Percentiles rank a stretch among this genome's conserved stretches.
phyloP scores from a whole-genome alignment of 345 rosid species.

The Orychophragmus violaceus region DNA sequence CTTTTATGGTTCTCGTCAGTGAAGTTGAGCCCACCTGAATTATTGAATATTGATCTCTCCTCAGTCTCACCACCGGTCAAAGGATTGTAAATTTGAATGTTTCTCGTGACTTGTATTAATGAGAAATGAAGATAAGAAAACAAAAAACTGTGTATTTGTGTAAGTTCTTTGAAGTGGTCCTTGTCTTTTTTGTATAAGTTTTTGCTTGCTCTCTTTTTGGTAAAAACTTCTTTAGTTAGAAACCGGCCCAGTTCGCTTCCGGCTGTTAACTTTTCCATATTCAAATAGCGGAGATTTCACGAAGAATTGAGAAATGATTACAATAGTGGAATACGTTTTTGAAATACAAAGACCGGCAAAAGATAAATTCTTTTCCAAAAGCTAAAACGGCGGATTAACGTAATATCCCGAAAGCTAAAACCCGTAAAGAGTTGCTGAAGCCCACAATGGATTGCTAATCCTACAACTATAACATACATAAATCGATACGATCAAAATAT shows the following conservation, averaged over 20 bases:
- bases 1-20: background rate
- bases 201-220: background rate
- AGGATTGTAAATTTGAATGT: background rate
- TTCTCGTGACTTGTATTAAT: conserved; percentile 1
- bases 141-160: background rate
- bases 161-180: background rate
- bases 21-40: background rate
- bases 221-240: background rate
- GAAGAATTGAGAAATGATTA: background rate
- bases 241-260: too few relatives aligned
- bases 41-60: background rate
- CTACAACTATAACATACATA: too few relatives aligned
- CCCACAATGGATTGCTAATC: too few relatives aligned
- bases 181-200: background rate
- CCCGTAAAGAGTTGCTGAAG: too few relatives aligned
- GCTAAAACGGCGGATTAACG: too few relatives aligned
- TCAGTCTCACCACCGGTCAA: background rate
- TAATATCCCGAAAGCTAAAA: too few relatives aligned
- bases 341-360: too few relatives aligned
- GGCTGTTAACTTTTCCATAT: too few relatives aligned
- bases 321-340: too few relatives aligned
- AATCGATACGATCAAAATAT: too few relatives aligned
- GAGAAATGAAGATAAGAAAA: background rate
- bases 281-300: too few relatives aligned
- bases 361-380: too few relatives aligned